phyloP scores from a whole-genome alignment of 2,329 filamentous ascomycete genomes.

The Botrytis medusae region DNA sequence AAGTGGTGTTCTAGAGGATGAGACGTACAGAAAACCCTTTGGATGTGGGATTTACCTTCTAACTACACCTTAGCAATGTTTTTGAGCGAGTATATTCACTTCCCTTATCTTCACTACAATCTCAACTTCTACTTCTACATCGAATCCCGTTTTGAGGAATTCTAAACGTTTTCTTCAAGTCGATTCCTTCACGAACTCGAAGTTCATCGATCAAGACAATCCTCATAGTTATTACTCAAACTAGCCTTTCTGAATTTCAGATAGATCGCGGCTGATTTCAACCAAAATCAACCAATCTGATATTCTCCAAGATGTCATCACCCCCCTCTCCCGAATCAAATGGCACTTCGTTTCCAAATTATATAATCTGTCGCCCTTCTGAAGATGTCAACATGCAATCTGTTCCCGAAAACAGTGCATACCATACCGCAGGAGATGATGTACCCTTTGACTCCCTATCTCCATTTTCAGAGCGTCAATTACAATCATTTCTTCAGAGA shows the following conservation, averaged over 20 bases:
- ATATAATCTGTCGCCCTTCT: no score
- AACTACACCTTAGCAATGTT: not conserved
- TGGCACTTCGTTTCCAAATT: not conserved
- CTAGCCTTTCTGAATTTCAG: accelerated
- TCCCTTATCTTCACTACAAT: not conserved
- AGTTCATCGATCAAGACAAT: not conserved
- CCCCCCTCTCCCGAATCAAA: not conserved
- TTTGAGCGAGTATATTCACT: not conserved
- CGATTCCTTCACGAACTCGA: not conserved
- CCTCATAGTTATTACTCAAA: not conserved
- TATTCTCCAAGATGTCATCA: not conserved
- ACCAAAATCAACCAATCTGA: not conserved
- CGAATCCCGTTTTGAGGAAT: not conserved
- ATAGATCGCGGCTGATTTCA: not conserved
- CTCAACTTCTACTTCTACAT: not conserved
- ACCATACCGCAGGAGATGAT: not conserved
- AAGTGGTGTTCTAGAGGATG: not conserved
- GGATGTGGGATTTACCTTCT: not conserved
- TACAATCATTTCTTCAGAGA: not conserved
- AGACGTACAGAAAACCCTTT: not conserved
- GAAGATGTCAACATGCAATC: not conserved
- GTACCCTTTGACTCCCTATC: not conserved
- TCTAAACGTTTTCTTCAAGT: not conserved
- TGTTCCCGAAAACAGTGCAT: not conserved
- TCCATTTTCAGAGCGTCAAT: not conserved